Evolutionary conservation across 768 basidiomycete genomes (phyloP), one percentile per base, ranked within the genome.

Genomic region (Lanmaoa pseudosensibilis): DNA sequence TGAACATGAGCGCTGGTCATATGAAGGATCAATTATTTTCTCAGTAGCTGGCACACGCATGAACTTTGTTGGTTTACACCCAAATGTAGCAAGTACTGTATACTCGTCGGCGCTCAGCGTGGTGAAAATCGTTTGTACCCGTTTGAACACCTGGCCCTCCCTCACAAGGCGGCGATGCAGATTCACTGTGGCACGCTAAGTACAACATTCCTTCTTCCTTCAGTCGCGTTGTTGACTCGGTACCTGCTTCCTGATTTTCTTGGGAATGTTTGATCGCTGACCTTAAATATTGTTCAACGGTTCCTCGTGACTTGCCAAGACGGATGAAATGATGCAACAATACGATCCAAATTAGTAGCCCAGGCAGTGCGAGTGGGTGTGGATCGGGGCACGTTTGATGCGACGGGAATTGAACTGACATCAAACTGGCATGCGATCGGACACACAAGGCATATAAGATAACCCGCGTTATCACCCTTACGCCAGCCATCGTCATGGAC

Each of bases 351-450:
- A 61, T 50, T 41, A 34, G 34, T 9, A 50, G 41, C n/a, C 45
- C 58, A 27, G 63, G 62, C 58, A 21, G 62, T 61, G 63, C 58
- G 49, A 49, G 30, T 16, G 33, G 62, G 62, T 30, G 44, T 27
- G 50, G 56, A 65, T 66, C 60, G 63, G 39, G 12, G 16, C 60
- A 63, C 54, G 51, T 55, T 64, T 66, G 46, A 60, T 52, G 51
- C 44, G 50, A 47, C 32, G 53, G 52, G 21, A 41, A 40, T n/a
- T 40, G 30, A 37, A 25, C 30, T 50, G 46, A 36, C 48, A 51
- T 50, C 55, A 50, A n/a, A 67, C n/a, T 27, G 53, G 58, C 48
- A 34, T 39, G 33, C 30, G 64, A 66, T 63, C 60, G 58, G 58
- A 46, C 54, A 23, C 39, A 1, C 8, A 15, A 21, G 30, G 23